Percentiles rank a stretch among this genome's conserved stretches.
phyloP scores from a whole-genome alignment of 192 early-diverging fungal genomes.

The Backusella liffmaniae region DNA sequence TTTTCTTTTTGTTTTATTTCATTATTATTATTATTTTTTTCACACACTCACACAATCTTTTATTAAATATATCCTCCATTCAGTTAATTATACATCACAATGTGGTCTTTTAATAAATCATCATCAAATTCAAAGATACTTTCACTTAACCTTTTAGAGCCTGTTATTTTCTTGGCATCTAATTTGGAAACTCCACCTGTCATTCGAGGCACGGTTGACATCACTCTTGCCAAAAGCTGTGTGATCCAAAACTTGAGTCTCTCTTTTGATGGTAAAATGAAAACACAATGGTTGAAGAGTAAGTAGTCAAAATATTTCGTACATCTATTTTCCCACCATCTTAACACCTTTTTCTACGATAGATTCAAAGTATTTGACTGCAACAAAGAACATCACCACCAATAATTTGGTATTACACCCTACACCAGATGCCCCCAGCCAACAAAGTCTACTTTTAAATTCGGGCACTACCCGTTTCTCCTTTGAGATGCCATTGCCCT shows the following conservation, averaged over 20 bases:
- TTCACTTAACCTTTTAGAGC: conserved; percentile 9
- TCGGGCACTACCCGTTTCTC: conserved; percentile 6
- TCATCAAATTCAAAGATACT: background rate
- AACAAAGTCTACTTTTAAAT: background rate
- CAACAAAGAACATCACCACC: background rate
- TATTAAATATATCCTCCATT: background rate
- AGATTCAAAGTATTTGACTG: conserved; percentile 12
- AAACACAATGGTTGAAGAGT: conserved; percentile 4
- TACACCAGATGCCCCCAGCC: background rate
- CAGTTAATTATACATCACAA: background rate
- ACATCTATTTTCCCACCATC: background rate
- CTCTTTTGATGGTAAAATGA: background rate
- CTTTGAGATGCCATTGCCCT: conserved; percentile 23
- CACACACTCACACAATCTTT: background rate
- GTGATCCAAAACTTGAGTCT: background rate
- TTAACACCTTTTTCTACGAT: background rate
- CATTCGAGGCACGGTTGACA: conserved; percentile 1
- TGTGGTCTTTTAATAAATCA: background rate
- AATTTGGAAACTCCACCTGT: conserved; percentile 10
- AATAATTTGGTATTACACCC: conserved; percentile 12
- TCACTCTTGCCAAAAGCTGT: background rate
- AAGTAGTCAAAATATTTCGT: background rate
- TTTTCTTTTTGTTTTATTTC: background rate
- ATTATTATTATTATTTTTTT: background rate
- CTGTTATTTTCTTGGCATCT: conserved; percentile 5